Base-by-base conservation (phyloP, 108 stramenopile species). In the Cyclostephanos invisitatus region DNA sequence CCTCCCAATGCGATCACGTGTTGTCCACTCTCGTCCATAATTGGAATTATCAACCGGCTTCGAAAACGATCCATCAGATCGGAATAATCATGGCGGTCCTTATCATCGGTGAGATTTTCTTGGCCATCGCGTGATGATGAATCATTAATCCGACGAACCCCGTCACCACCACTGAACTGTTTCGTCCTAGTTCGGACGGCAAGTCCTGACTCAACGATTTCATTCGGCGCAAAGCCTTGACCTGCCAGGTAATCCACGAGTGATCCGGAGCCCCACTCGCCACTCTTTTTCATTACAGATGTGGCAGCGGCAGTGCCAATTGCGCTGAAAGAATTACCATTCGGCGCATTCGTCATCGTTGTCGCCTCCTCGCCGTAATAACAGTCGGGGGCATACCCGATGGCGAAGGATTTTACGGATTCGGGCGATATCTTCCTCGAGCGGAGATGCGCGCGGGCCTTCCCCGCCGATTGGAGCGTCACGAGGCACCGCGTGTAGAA, bases 311-410 rank as follows among this genome's bases (percentile, higher is more conserved):
- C 40, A 7, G 40, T 3, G 9, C 40, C 40, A 40, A n/a, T n/a
- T n/a, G n/a, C n/a, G n/a, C n/a, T n/a, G n/a, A 11, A 8, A 40
- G 40, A 8, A 40, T 11, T 27, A 9, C 22, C 51, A 51, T 7
- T 22, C 14, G 55, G 11, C 21, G 55, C 27, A 9, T 56, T 56
- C 10, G 58, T 32, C 40, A 61, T 57, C 40, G 54, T 57, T 15
- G 44, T 72, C 7, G 62, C 36, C 21, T 66, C 75, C 38, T 67
- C 61, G 11, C 77, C 75, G 73, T 78, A 89, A 64, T 95, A 95
- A 27, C 78, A 78, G 74, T 95, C 93, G 32, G 96, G 96, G 29
- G 95, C 91, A 87, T 87, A 97, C 21, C 97, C 97, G 44, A 97
- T 62, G 21, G 89, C 82, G 78, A 96, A 97, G 15, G 79, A 71